phyloP scores from a whole-genome alignment of 306 rosid species.

The Malus sylvestris region DNA sequence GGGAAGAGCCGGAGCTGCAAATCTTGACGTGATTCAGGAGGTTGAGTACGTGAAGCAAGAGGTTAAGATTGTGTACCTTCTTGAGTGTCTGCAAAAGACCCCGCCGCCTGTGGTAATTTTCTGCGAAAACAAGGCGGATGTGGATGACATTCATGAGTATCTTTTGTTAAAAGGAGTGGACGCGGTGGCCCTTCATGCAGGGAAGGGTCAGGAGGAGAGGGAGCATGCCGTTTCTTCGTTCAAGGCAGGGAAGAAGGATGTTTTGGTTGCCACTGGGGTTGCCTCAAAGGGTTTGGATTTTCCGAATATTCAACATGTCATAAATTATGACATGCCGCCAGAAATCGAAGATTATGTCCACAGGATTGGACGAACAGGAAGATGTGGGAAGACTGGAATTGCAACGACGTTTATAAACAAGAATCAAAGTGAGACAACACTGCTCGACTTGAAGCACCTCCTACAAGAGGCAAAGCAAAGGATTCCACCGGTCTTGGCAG shows the following conservation, averaged over 20 bases:
- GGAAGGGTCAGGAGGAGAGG: constrained; percentile 94
- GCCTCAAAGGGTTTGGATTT: constrained; percentile 95
- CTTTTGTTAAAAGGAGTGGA: constrained; percentile 91
- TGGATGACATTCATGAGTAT: constrained; percentile 90
- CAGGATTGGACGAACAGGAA: constrained; percentile 90
- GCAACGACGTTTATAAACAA: constrained; percentile 91
- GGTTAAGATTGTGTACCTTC: constrained; percentile 83
- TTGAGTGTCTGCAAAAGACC: constrained; percentile 81
- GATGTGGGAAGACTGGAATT: constrained; percentile 92
- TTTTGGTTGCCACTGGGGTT: constrained; percentile 91
- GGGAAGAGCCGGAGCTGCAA: constrained; percentile 93
- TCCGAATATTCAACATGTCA: constrained; percentile 90
- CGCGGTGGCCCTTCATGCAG: constrained; percentile 92
- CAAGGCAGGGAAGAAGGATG: constrained; percentile 80
- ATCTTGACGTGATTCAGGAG: constrained; percentile 86
- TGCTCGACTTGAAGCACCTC: constrained; percentile 88
- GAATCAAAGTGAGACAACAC: constrained; percentile 87
- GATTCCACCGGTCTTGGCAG: constrained; percentile 87
- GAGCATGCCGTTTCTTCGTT: constrained; percentile 73
- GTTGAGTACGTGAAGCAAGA: constrained; percentile 94
- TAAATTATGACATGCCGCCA: constrained; percentile 92
- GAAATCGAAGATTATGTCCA: constrained; percentile 94
- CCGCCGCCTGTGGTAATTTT: constrained; percentile 83
- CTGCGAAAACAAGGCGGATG: constrained; percentile 90
- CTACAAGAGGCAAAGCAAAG: constrained; percentile 96